phyloP scores from a whole-genome alignment of 768 basidiomycete genomes.

The Lentinula guzmanii region DNA sequence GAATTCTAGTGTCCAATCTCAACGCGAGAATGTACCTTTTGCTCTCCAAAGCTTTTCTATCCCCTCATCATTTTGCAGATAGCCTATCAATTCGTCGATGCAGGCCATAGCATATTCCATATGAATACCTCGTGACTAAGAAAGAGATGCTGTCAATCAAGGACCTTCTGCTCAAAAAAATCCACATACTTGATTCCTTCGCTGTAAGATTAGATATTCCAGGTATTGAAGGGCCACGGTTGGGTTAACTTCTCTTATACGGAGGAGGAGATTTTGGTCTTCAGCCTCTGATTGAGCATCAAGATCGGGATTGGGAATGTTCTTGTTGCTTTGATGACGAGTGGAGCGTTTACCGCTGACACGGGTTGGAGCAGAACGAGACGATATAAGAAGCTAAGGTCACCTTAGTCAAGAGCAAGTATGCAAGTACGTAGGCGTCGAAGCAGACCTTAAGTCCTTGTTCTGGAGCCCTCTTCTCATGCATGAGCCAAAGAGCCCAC shows the following conservation, averaged over 20 bases:
- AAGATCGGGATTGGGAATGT: neutral
- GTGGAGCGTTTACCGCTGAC: slow-evolving; percentile 48
- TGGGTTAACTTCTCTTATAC: slow-evolving; percentile 51
- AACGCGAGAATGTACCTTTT: slow-evolving; percentile 39
- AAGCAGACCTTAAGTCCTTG: slow-evolving; percentile 60
- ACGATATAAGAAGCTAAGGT: slow-evolving; percentile 51
- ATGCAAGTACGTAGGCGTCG: neutral
- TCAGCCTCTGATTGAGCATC: slow-evolving; percentile 33
- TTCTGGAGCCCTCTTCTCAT: slow-evolving; percentile 49
- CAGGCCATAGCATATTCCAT: slow-evolving; percentile 54
- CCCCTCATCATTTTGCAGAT: slow-evolving; percentile 39
- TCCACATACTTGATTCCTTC: slow-evolving; percentile 48
- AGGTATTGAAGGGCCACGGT: slow-evolving; percentile 65
- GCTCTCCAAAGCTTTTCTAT: slow-evolving; percentile 64
- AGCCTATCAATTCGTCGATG: slow-evolving; percentile 46
- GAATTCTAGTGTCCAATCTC: slow-evolving; percentile 27
- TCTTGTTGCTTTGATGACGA: neutral
- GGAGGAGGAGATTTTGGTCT: slow-evolving; percentile 49
- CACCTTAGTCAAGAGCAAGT: neutral
- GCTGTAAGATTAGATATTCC: slow-evolving; percentile 74
- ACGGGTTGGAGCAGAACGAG: slow-evolving; percentile 18
- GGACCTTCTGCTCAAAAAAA: neutral
- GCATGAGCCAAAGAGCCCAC: slow-evolving; percentile 78
- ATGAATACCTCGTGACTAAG: slow-evolving; percentile 59
- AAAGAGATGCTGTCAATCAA: neutral